Percentiles rank a stretch among this genome's conserved stretches.
Conservation (phyloP, 192 early-diverging fungal species). For the Coemansia sp. region DNA sequence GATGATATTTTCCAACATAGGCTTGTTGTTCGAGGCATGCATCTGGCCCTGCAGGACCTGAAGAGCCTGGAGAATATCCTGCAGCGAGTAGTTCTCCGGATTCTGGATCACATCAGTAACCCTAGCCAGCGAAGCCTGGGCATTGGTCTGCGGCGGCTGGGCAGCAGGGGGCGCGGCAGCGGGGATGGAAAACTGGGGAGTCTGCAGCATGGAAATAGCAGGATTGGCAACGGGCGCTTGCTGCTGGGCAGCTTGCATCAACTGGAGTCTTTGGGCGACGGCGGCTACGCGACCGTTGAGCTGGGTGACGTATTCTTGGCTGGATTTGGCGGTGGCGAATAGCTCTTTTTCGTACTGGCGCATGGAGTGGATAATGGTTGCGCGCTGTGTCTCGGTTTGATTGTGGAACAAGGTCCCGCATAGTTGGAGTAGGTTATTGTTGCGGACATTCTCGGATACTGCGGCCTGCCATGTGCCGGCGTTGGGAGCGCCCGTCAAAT, state of each 20-base stretch:
- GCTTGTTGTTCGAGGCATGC: slow-evolving; percentile 1
- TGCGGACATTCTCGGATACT: slow-evolving; percentile 22
- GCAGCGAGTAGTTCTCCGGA: slow-evolving; percentile 24
- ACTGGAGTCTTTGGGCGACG: slow-evolving; percentile 1
- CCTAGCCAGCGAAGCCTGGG: slow-evolving; percentile 1
- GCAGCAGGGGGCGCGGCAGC: background rate
- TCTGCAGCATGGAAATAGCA: background rate
- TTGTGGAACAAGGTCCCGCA: slow-evolving; percentile 16
- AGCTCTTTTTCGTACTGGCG: slow-evolving; percentile 13
- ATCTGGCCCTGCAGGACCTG: slow-evolving; percentile 26
- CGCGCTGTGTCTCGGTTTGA: slow-evolving; percentile 11
- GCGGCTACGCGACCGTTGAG: slow-evolving; percentile 10
- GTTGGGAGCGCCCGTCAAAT: slow-evolving; percentile 7
- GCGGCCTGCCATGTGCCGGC: slow-evolving; percentile 25
- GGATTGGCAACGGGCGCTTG: slow-evolving; percentile 3
- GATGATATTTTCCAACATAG: background rate
- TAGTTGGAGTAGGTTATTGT: slow-evolving; percentile 12
- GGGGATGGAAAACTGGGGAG: background rate
- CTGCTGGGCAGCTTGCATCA: slow-evolving; percentile 2
- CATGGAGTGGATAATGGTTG: slow-evolving; percentile 2
- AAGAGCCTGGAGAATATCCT: slow-evolving; percentile 16
- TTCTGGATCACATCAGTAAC: slow-evolving; percentile 22
- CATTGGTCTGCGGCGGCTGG: slow-evolving; percentile 2
- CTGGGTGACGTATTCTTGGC: slow-evolving; percentile 27
- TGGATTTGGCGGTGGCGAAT: slow-evolving; percentile 16